Percentiles rank a stretch among this genome's conserved stretches.
phyloP scores from a whole-genome alignment of 768 basidiomycete species.

The Boletus sensibilis region DNA sequence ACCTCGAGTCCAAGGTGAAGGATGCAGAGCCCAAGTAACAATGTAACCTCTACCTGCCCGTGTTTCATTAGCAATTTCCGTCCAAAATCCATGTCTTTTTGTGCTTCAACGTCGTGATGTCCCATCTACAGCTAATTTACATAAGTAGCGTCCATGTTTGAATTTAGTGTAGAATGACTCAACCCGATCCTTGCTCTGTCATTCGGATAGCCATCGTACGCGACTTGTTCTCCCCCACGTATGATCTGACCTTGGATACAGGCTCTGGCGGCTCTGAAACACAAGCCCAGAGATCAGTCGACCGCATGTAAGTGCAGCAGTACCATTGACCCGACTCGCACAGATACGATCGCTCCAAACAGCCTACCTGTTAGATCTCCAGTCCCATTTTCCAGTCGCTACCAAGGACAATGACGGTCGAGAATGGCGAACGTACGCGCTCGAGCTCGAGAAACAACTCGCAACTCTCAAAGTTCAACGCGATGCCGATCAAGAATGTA shows the following conservation, averaged over 20 bases:
- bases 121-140: not conserved
- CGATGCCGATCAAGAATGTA: constrained; percentile 27
- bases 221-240: not conserved
- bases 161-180: constrained; percentile 3
- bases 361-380: constrained; percentile 32
- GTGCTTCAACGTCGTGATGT: not conserved
- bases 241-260: constrained; percentile 3
- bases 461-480: constrained; percentile 17
- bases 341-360: not conserved
- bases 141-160: not conserved
- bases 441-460: constrained; percentile 30
- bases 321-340: too few relatives aligned
- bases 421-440: constrained; percentile 29
- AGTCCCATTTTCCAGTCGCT: constrained; percentile 23
- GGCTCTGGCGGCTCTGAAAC: constrained; percentile 25
- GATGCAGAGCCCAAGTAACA: constrained; percentile 22
- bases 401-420: not conserved
- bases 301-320: constrained; percentile 15
- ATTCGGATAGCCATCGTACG: constrained; percentile 28
- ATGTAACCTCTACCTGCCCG: not conserved
- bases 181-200: constrained; percentile 12
- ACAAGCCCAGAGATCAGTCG: constrained; percentile 27
- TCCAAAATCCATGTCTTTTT: not conserved
- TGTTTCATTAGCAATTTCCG: constrained; percentile 7
- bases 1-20: constrained; percentile 31